Base-by-base conservation (phyloP, 2,329 filamentous ascomycete species). In the Epichloe aotearoae region DNA sequence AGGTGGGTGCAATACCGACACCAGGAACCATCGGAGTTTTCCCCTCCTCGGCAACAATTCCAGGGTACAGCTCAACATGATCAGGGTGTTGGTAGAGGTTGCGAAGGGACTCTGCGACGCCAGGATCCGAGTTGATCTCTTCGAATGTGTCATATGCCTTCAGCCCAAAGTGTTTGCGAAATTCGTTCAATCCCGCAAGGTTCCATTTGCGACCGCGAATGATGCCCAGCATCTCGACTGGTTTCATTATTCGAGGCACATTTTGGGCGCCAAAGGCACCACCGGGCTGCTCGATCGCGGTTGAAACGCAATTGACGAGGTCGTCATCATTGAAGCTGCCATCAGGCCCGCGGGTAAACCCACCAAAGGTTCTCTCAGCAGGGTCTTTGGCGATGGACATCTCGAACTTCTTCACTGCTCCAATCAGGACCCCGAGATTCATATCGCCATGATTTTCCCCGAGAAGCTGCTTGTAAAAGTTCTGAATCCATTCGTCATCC, bases 221-320 rank as follows among this genome's bases (percentile, higher is more conserved):
- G 52, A 94, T 93, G 42, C 86, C 87, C 6, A 93, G 72, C 37
- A 93, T 84, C 64, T 93, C 87, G 15, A 93, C 78, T 1, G 83
- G 80, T 56, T 82, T 79, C 73, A 94, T 78, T 33, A 83, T 77
- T 20, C 79, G 75, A 0, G 88, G 88, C 0, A 91, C 83, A 53
- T 87, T 86, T 14, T 81, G 80, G 0, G 80, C 82, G 1, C 85
- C 85, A 57, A 88, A 89, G 0, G 80, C 76, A n/a, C 80, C 79
- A 0, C 84, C 84, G n/a, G 77, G 79, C 61, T 93, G 86, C 60
- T 91, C 86, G 41, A 90, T 79, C n/a, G 81, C 77, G 0, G 76
- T 74, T 1, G 74, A 69, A 14, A 91, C 69, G 53, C 87, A 84
- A 20, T 81, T 70, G 4, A 88, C 86, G 0, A 95, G 77, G 4